Evolutionary conservation across 495 filamentous ascomycete genomes (phyloP), one percentile per base, ranked within the genome.

Genomic region (Penicillium diatomitis): DNA sequence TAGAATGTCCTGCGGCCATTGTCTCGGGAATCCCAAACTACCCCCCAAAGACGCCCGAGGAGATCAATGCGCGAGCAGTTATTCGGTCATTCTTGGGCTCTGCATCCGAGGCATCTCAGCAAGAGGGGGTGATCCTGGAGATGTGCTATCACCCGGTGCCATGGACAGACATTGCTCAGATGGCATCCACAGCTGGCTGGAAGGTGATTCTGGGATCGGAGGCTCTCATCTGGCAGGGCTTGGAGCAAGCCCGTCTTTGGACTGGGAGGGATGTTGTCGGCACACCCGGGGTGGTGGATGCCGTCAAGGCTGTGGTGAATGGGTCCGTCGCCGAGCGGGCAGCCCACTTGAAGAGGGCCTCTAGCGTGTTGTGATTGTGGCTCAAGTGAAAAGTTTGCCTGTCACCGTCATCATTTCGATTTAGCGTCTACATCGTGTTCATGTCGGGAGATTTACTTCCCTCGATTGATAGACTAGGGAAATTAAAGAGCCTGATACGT

Each of bases 71-170:
- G 40, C 68, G 85, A 9, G 59, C 61, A 8, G 73, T 85, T 9
- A 65, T 78, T n/a, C 69, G 81, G 64, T 66, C 69, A 9, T 72
- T 87, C 56, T 56, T 84, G 39, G 61, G 60, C 1, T 64, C 46
- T 46, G 38, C 61, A 41, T 51, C 48, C 31, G 36, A 46, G 40
- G 57, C 60, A 3, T 31, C 47, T 32, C 58, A 44, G 64, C 68
- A 67, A 63, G 71, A 84, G 69, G 85, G 85, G 7, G 77, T 77
- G 6, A 80, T 89, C 35, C 63, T 87, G 52, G 85, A 89, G 67
- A 88, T 89, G 85, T 87, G 84, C 69, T 88, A 89, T 60, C 83
- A 87, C 58, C 85, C 85, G 1, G 66, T 69, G 37, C 82, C 83
- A 0, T 79, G 77, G 63, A 89, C 85, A 0, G 74, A 74, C 51